Conservation (phyloP, 495 filamentous ascomycete genomes). For the Ramalina peruviana region DNA sequence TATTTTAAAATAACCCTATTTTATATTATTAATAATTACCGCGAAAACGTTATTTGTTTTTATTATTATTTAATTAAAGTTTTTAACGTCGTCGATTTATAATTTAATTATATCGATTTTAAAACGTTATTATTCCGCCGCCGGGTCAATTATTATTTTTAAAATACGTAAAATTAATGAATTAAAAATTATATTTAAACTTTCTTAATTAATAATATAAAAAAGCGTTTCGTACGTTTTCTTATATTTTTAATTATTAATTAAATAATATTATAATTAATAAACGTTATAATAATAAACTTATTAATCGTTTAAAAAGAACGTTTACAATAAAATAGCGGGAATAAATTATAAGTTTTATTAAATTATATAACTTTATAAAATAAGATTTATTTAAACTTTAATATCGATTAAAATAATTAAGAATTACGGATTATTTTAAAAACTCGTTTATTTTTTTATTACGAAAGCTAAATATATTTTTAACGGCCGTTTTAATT, state of each 20-base stretch:
- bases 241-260: background rate
- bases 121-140: no score
- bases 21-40: background rate
- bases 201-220: no score
- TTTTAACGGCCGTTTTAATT: no score
- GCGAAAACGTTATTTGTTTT: background rate
- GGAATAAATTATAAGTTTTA: background rate
- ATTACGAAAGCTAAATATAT: background rate
- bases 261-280: background rate
- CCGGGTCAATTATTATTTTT: no score
- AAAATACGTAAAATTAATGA: no score
- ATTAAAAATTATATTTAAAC: no score
- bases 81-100: background rate
- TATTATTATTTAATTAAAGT: constrained; percentile 1
- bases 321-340: background rate
- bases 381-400: no score
- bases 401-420: background rate
- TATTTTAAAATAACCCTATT: no score
- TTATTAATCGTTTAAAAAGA: background rate
- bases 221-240: no score
- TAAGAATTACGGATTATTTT: background rate
- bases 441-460: background rate
- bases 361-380: no score
- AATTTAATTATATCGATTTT: no score
- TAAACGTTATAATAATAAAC: background rate